Evolutionary conservation across 176 grass and related monocot genomes (phyloP).

Genomic region (Oryza australiensis): DNA sequence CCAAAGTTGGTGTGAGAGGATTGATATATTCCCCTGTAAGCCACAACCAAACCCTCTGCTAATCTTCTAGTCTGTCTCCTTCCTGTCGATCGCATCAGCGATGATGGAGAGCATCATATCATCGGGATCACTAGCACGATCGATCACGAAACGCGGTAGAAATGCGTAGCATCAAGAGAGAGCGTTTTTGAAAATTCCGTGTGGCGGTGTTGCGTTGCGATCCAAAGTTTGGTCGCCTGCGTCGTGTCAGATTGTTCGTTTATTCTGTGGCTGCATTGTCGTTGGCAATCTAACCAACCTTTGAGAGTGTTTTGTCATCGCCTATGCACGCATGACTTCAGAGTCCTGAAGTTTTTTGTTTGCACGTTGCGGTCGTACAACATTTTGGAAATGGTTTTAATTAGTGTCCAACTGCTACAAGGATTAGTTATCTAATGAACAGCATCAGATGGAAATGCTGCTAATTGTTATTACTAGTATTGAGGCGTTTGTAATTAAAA

Average conservation of each 20-base stretch:
- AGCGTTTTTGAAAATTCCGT: background rate
- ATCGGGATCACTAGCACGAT: background rate
- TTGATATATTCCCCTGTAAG: background rate
- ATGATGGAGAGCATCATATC: too few species aligned
- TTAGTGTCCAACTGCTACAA: background rate
- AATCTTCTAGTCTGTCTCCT: background rate
- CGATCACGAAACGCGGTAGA: slow-evolving; percentile 4
- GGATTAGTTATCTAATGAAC: background rate
- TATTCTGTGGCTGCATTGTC: background rate
- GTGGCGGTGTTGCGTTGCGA: background rate
- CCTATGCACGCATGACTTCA: background rate
- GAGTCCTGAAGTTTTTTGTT: background rate
- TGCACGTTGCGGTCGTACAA: background rate
- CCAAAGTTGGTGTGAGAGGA: slow-evolving; percentile 21
- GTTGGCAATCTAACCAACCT: background rate
- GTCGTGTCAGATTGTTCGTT: background rate
- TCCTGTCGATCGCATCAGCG: background rate
- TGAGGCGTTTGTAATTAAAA: background rate
- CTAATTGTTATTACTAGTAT: background rate
- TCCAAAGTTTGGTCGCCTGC: background rate
- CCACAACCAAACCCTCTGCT: background rate
- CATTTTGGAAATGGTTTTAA: background rate
- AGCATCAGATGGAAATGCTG: background rate
- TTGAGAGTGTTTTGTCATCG: background rate
- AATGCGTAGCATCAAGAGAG: slow-evolving; percentile 19